phyloP scores from a whole-genome alignment of 768 basidiomycete species.

The Boletellus emodensis region DNA sequence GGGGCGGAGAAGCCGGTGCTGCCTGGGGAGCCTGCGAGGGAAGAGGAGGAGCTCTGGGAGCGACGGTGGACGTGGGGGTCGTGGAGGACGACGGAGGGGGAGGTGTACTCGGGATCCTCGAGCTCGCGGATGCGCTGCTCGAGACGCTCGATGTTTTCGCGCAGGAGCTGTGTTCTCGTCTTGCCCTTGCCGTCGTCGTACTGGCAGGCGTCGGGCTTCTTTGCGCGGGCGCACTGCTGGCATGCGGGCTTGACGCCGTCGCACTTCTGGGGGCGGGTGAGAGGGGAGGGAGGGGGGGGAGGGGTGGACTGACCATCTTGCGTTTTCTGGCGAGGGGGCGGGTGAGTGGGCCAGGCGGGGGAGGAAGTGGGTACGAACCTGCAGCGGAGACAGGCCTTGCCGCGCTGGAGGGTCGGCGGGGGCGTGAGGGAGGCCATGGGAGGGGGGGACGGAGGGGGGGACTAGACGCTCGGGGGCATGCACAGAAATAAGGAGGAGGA shows the following conservation, averaged over 20 bases:
- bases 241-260: constrained; percentile 76
- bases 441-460: not conserved
- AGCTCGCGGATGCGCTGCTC: constrained; percentile 71
- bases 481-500: too few relatives aligned
- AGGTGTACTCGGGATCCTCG: constrained; percentile 68
- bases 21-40: constrained; percentile 46
- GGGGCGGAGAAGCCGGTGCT: constrained; percentile 50
- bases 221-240: constrained; percentile 73
- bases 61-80: constrained; percentile 52
- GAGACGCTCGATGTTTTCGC: constrained; percentile 71
- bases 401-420: constrained; percentile 52
- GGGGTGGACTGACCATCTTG: constrained; percentile 51
- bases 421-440: constrained; percentile 33
- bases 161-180: constrained; percentile 73
- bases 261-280: constrained; percentile 51
- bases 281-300: constrained; percentile 1
- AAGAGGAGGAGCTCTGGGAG: constrained; percentile 51
- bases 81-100: constrained; percentile 65
- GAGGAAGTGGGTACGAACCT: constrained; percentile 40
- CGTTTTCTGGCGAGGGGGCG: constrained; percentile 47
- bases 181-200: constrained; percentile 86
- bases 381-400: constrained; percentile 71
- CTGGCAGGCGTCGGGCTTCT: constrained; percentile 70
- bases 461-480: too few relatives aligned
- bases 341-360: constrained; percentile 9